These are phyloP conservation scores for Penicillium sclerotigenum DNA, from an alignment of 2,329 filamentous ascomycete genomes.

Conservation along the genomic window DNA sequence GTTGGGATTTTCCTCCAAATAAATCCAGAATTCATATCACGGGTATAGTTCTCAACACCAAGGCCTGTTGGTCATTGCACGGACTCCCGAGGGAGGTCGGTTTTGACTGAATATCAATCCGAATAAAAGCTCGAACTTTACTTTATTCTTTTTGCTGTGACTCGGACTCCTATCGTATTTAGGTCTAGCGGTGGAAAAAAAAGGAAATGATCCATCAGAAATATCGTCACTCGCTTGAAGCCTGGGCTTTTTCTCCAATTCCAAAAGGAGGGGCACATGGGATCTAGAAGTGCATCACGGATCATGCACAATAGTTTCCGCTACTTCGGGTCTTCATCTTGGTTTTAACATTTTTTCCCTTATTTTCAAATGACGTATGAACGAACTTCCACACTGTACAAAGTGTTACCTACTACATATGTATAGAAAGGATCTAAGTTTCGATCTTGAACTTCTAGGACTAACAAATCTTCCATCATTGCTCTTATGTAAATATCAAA, in stretches of 20 bases:
- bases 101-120: not conserved
- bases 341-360: not conserved
- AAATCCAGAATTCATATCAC: not conserved
- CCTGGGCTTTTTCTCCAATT: not conserved
- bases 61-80: not conserved
- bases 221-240: conserved; percentile 2
- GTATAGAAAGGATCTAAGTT: not conserved
- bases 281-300: conserved; percentile 9
- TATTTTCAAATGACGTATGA: not conserved
- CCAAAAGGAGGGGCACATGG: conserved; percentile 2
- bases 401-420: not conserved
- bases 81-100: not conserved
- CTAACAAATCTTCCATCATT: not conserved
- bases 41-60: not conserved
- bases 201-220: conserved; percentile 22
- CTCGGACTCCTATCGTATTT: conserved; percentile 4
- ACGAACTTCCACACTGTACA: not conserved
- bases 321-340: conserved; percentile 1
- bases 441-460: not conserved
- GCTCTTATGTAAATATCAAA: conserved; percentile 1
- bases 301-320: conserved; percentile 11
- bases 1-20: conserved; percentile 3
- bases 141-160: not conserved
- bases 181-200: conserved; percentile 12
- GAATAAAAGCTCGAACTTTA: not conserved